Evolutionary conservation across 1,284 basidiomycete species (phyloP), one percentile per base, ranked within the genome.

Genomic region (Tilletia indica): DNA sequence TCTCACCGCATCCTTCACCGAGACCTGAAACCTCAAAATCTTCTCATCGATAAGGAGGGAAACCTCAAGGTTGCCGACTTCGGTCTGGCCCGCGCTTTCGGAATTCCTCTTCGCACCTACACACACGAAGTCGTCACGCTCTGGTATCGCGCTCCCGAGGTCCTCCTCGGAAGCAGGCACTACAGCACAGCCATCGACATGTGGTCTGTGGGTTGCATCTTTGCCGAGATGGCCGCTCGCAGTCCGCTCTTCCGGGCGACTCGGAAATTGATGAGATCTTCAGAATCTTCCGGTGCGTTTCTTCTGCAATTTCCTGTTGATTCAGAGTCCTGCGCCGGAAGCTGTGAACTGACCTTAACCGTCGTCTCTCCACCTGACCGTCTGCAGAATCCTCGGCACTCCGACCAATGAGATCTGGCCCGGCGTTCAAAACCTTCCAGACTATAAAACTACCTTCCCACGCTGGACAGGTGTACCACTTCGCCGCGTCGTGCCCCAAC

Each of bases 201-300:
- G 90, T 99, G 96, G 96, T 94, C 92, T 64, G 94, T 97, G 34
- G 96, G 95, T 19, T 94, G 93, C 79, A 96, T 96, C 82, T 82
- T 83, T 74, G 93, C 93, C 8, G 93, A 96, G 86, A 95, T 96
- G 93, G 89, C 92, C 70, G 90, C 92, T 88, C 91, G 94, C 34
- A 89, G 90, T 77, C 95, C 96, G 1, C 88, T 98, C 34, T 98
- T 98, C 89, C 96, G 14, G 96, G 97, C 9, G 96, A 99, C 86
- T 97, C 94, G 38, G 96, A 99, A 86, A 99, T 99, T 81, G 96
- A 99, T 86, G 95, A 99, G 87, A 99, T 99, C 79, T 99, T 98
- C 89, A 93, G 94, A 86, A 99, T 98, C 82, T 99, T 99, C 89
- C 73, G 78, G 73, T 77, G 51, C 63, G 76, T 74, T 4, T 4